A percentile compares a stretch with the other conserved stretches of the same genome.
phyloP scores from a whole-genome alignment of 176 grass and related monocot genomes.

The Cymbopogon citratus region DNA sequence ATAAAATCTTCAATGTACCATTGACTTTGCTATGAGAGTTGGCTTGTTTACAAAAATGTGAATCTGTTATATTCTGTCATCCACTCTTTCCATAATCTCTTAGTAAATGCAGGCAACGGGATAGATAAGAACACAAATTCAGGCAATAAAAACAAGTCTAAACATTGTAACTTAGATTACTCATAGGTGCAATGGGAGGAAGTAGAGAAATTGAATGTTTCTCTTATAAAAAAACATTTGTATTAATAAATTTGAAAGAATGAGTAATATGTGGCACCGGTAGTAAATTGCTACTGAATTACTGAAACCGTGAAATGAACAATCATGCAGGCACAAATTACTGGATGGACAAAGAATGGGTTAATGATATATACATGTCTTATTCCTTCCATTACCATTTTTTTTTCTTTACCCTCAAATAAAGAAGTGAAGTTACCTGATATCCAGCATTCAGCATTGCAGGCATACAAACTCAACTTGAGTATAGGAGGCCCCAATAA shows the following conservation, averaged over 20 bases:
- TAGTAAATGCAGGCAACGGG: neutral
- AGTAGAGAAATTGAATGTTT: neutral
- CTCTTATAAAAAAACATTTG: neutral
- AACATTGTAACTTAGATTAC: slow-evolving; percentile 3
- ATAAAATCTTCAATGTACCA: neutral
- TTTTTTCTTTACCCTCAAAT: neutral
- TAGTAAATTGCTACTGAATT: neutral
- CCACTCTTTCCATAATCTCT: neutral
- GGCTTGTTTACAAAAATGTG: neutral
- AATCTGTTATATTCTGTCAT: slow-evolving; percentile 6
- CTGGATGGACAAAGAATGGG: neutral
- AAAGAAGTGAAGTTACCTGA: neutral
- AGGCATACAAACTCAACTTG: neutral
- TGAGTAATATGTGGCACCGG: neutral
- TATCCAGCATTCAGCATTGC: neutral
- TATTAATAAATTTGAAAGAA: neutral
- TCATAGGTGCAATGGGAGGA: neutral
- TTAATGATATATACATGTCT: neutral
- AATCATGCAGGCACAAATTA: neutral
- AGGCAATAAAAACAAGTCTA: neutral
- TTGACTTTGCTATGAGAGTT: neutral
- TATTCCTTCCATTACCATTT: neutral
- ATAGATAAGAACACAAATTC: neutral
- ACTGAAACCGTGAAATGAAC: neutral
- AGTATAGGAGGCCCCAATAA: neutral